Base-by-base conservation (phyloP, 2,329 filamentous ascomycete genomes). In the Hymenoscyphus albidus region DNA sequence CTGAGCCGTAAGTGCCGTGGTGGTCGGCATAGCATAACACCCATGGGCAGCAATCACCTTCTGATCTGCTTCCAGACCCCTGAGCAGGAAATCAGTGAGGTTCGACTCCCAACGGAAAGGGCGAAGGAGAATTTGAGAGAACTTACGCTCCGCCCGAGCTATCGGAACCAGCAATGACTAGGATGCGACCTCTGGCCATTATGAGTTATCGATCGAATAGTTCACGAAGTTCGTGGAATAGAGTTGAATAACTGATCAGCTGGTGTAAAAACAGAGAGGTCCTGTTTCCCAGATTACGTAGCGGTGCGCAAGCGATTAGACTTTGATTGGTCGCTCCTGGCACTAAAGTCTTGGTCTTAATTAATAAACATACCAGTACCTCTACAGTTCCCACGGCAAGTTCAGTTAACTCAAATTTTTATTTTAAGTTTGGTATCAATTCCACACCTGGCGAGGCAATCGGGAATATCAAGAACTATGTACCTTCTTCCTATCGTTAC, bases 1-100 rank as follows among this genome's bases (percentile, higher is more conserved):
- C 75, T 98, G 95, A 16, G 92, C 93, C n/a, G 95, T 99, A 74
- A 99, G 80, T 22, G 94, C 94, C 14, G 94, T 96, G 10, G 94
- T 97, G 27, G 93, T 92, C 60, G 94, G 97, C 88, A 97, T 96
- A 65, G 92, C 93, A 82, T 98, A 98, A 79, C 91, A 95, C 65
- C 90, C 88, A 84, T 98, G 93, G 18, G 91, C 92, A 56, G 93
- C 90, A 66, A 97, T 89, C 67, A 96, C 93, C 76, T 97, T 96
- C 75, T 98, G 93, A 76, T 98, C 94, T 48, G 94, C 95, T 77
- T 99, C 94, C 40, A 99, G 86, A 61, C 94, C 95, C 63, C 93
- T 97, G 73, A 40, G 42, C 65, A 55, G 31, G 31, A 35, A 27
- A 59, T 71, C 57, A 69, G 66, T 63, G 61, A n/a, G n/a, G 14